Percentiles rank a stretch among this genome's conserved stretches.
phyloP scores from a whole-genome alignment of 495 filamentous ascomycete species.

The Bacidia rubella region DNA sequence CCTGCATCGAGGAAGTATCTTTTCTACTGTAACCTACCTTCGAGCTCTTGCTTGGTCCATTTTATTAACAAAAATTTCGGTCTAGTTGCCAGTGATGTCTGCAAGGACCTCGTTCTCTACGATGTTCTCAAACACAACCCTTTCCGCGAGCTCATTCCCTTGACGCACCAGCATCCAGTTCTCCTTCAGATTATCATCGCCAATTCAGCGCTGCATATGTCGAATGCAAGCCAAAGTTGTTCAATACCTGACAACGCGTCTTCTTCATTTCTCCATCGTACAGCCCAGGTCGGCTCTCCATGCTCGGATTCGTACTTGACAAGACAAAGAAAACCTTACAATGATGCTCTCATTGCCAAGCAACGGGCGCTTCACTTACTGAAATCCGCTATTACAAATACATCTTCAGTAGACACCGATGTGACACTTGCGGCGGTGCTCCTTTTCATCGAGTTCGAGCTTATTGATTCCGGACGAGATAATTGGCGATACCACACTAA shows the following conservation, averaged over 20 bases:
- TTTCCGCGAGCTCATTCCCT: neutral
- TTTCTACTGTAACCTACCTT: neutral
- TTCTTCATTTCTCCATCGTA: neutral
- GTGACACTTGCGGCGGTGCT: neutral
- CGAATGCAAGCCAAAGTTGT: neutral
- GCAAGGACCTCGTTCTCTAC: constrained; percentile 1
- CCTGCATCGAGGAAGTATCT: neutral
- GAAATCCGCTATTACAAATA: neutral
- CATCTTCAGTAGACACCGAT: neutral
- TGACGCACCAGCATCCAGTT: constrained; percentile 2
- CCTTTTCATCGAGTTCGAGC: neutral
- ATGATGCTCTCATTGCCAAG: neutral
- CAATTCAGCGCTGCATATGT: constrained; percentile 1
- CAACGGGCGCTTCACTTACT: neutral
- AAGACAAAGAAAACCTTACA: neutral
- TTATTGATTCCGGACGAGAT: neutral
- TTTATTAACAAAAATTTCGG: neutral
- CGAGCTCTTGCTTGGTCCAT: neutral
- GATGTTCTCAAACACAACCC: neutral
- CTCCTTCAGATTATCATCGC: constrained; percentile 2
- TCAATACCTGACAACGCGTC: neutral
- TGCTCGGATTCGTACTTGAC: neutral
- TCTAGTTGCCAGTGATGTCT: neutral
- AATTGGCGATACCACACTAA: neutral
- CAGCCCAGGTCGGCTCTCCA: neutral